phyloP scores from a whole-genome alignment of 2,329 filamentous ascomycete species.

The Zalaria obscura region DNA sequence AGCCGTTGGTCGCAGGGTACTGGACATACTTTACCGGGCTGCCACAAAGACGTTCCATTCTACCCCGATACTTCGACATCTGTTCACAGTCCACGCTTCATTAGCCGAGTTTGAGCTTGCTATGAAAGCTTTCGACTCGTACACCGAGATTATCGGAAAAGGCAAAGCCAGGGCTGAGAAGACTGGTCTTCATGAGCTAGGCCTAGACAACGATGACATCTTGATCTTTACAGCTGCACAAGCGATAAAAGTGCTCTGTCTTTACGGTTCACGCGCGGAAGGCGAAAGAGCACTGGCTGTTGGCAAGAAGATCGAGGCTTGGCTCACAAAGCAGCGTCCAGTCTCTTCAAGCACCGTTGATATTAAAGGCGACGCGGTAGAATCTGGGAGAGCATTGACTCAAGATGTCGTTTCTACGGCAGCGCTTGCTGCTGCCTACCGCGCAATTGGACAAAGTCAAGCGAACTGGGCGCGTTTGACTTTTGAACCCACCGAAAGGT shows the following conservation, averaged over 20 bases:
- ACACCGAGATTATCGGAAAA: constrained; percentile 73
- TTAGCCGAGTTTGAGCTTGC: constrained; percentile 87
- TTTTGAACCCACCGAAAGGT: constrained; percentile 55
- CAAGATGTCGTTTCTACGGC: constrained; percentile 37
- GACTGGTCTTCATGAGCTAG: constrained; percentile 49
- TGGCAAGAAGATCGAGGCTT: constrained; percentile 56
- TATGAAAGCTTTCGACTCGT: constrained; percentile 82
- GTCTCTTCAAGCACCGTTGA: constrained; percentile 7
- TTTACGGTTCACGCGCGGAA: constrained; percentile 60
- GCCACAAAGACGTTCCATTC: constrained; percentile 94
- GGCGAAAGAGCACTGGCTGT: constrained; percentile 68
- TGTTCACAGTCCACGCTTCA: constrained; percentile 78
- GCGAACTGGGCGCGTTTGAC: constrained; percentile 80
- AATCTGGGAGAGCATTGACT: constrained; percentile 17
- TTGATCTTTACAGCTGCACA: constrained; percentile 67
- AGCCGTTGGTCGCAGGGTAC: constrained; percentile 56
- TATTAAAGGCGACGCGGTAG: constrained; percentile 11
- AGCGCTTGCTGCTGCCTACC: constrained; percentile 58
- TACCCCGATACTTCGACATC: constrained; percentile 67
- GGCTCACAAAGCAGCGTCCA: constrained; percentile 49
- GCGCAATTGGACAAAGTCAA: constrained; percentile 72
- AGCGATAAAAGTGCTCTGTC: constrained; percentile 67
- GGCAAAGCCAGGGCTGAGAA: constrained; percentile 76
- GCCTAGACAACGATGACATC: constrained; percentile 64
- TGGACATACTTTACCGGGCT: constrained; percentile 75